Evolutionary conservation across 768 basidiomycete species (phyloP).

Genomic region (Mycena leptocephala): DNA sequence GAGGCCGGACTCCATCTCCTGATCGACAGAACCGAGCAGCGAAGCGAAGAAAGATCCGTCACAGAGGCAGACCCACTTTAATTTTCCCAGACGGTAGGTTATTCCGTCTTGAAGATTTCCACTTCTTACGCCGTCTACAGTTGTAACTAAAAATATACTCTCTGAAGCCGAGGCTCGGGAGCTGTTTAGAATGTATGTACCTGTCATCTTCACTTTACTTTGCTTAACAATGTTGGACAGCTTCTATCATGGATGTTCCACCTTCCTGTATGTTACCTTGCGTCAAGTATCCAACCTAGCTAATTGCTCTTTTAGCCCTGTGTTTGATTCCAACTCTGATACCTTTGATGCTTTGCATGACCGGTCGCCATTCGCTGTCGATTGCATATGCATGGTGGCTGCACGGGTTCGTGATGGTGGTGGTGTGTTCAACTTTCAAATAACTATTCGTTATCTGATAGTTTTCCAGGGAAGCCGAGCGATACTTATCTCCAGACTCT

Average conservation of each 20-base stretch:
- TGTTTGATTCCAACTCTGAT: conserved; percentile 88
- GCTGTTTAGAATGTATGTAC: conserved; percentile 85
- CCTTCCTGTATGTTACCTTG: conserved; percentile 68
- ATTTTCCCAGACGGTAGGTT: conserved; percentile 84
- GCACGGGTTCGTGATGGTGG: conserved; percentile 93
- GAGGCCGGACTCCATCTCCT: conserved; percentile 81
- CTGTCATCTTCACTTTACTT: conserved; percentile 25
- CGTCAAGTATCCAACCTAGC: conserved; percentile 36
- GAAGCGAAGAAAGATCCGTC: conserved; percentile 82
- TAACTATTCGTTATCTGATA: conserved; percentile 26
- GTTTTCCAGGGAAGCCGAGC: conserved; percentile 74
- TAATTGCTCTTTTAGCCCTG: conserved; percentile 63
- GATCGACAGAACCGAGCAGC: conserved; percentile 78
- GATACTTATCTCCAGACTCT: conserved; percentile 82
- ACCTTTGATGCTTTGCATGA: conserved; percentile 90
- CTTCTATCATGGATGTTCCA: conserved; percentile 94
- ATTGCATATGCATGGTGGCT: conserved; percentile 95
- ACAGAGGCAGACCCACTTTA: conserved; percentile 70
- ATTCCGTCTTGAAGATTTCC: conserved; percentile 17
- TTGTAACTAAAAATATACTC: conserved; percentile 89
- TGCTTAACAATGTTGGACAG: conserved; percentile 56
- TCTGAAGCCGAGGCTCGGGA: conserved; percentile 89
- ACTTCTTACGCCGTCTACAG: conserved; percentile 54
- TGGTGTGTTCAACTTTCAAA: conserved; percentile 60
- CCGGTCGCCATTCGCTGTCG: conserved; percentile 94